These are phyloP conservation scores for Nicotiana tomentosiformis DNA, from an alignment of 257 asterid genomes.

Conservation along the genomic window DNA sequence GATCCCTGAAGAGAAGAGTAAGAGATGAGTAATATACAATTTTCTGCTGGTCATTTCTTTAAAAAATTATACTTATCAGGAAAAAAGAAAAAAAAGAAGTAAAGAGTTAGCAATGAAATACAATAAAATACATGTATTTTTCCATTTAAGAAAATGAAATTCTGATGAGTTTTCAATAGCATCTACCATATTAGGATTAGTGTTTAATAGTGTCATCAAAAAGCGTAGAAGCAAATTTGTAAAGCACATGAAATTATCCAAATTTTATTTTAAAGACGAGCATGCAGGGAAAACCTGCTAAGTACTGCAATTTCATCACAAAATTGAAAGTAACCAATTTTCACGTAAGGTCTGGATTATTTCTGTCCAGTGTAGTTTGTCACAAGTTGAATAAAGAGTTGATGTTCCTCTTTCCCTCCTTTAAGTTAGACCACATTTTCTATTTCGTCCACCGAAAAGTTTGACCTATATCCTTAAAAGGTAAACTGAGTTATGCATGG, in stretches of 20 bases:
- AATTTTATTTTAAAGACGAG: not conserved
- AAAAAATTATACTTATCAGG: not conserved
- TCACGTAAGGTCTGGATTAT: not conserved
- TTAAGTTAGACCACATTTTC: not conserved
- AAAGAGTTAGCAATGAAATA: not conserved
- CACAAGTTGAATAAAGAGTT: not conserved
- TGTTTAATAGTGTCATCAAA: not conserved
- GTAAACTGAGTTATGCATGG: not conserved
- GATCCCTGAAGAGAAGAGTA: conserved; percentile 64
- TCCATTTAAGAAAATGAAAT: not conserved
- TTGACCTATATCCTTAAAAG: not conserved
- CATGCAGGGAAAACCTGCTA: not conserved
- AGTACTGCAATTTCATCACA: not conserved
- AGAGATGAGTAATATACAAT: not conserved
- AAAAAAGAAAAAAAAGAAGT: not conserved
- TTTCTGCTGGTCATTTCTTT: not conserved
- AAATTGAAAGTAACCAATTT: not conserved
- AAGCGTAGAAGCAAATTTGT: not conserved
- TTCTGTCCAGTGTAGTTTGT: not conserved
- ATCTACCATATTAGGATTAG: not conserved
- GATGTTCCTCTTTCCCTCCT: not conserved
- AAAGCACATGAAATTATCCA: not conserved
- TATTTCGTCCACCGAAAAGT: not conserved
- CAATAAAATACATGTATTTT: not conserved
- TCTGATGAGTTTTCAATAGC: not conserved